Conservation (phyloP, 2,329 filamentous ascomycete genomes). For the Fusarium azukiicola region DNA sequence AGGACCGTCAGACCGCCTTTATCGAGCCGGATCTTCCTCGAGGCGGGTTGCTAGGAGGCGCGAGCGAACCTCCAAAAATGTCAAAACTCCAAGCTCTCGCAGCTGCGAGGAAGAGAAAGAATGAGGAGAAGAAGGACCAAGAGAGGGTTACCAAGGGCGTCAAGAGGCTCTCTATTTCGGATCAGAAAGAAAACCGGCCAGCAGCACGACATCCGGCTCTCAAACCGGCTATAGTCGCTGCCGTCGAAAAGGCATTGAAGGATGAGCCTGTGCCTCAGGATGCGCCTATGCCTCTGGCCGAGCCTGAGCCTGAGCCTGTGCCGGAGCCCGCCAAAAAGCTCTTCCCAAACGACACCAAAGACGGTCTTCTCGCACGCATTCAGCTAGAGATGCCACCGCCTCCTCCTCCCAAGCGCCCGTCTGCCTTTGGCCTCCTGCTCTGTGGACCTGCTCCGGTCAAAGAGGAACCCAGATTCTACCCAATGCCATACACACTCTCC, state of each 20-base stretch:
- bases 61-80: conserved; percentile 82
- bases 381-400: conserved; percentile 23
- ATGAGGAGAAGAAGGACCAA: conserved; percentile 77
- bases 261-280: background rate
- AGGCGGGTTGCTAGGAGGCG: conserved; percentile 89
- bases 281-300: no score
- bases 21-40: conserved; percentile 76
- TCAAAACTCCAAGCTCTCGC: conserved; percentile 96
- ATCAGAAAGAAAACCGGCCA: conserved; percentile 56
- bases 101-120: conserved; percentile 91
- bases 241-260: conserved; percentile 16
- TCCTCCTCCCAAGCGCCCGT: conserved; percentile 63
- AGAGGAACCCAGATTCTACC: conserved; percentile 58
- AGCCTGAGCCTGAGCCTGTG: background rate
- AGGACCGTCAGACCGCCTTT: conserved; percentile 82
- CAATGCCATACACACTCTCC: conserved; percentile 74
- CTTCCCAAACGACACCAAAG: background rate
- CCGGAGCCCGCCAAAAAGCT: background rate
- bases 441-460: conserved; percentile 67
- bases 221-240: conserved; percentile 7
- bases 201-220: conserved; percentile 50
- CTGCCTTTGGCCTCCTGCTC: conserved; percentile 77
- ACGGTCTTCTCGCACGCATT: background rate
- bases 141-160: conserved; percentile 55
- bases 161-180: conserved; percentile 58